Conservation (phyloP, 2,329 filamentous ascomycete species). For the Pseudogymnoascus sp. region DNA sequence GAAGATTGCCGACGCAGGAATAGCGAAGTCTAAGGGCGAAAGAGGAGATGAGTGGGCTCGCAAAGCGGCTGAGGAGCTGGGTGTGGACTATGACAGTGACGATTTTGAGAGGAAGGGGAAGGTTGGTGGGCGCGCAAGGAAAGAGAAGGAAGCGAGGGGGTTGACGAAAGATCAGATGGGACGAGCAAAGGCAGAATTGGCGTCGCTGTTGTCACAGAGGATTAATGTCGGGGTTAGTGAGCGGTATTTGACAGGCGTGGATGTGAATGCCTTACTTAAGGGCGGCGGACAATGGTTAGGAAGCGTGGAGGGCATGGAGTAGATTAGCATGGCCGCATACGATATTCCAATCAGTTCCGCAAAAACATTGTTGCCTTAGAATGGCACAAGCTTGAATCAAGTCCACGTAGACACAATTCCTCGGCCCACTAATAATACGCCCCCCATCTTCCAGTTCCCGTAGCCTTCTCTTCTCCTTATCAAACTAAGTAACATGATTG, state of each 20-base stretch:
- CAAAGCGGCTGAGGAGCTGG: conserved; percentile 80
- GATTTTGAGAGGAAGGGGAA: conserved; percentile 68
- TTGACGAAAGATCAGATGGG: conserved; percentile 68
- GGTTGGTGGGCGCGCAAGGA: conserved; percentile 64
- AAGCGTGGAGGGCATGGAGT: conserved; percentile 24
- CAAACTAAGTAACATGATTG: neutral
- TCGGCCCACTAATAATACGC: neutral
- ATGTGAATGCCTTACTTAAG: conserved; percentile 62
- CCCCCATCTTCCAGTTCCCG: neutral
- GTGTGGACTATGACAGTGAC: conserved; percentile 87
- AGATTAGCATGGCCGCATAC: conserved; percentile 11
- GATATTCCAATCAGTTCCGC: neutral
- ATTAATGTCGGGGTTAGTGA: conserved; percentile 86
- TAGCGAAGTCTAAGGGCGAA: conserved; percentile 80
- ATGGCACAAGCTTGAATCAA: neutral
- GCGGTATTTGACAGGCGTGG: conserved; percentile 75
- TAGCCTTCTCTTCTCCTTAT: neutral
- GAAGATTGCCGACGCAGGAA: conserved; percentile 69
- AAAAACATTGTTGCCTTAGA: neutral
- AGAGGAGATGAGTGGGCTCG: conserved; percentile 80
- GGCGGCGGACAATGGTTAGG: conserved; percentile 44
- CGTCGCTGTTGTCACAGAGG: conserved; percentile 58
- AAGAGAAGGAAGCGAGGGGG: conserved; percentile 60
- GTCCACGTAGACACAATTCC: neutral
- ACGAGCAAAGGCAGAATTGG: conserved; percentile 62